phyloP scores from a whole-genome alignment of 306 rosid genomes.

The Cicer yamashitae region DNA sequence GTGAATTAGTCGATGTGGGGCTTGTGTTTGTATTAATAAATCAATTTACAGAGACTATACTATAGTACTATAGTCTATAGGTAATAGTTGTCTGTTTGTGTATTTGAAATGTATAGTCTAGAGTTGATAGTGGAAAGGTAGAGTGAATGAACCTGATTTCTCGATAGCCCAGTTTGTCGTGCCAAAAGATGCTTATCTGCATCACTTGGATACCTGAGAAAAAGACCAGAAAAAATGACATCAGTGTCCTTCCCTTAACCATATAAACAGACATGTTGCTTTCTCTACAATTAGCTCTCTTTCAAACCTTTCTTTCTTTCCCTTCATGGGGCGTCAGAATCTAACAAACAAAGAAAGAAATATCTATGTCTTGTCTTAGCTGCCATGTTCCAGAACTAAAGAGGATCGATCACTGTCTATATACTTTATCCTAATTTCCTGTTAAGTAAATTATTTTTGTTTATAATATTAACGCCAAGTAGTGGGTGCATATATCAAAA shows the following conservation, averaged over 20 bases:
- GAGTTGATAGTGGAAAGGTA: slow-evolving; percentile 31
- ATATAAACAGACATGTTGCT: slow-evolving; percentile 57
- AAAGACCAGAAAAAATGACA: slow-evolving; percentile 81
- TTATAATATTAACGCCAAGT: no score
- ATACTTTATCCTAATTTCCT: slow-evolving; percentile 14
- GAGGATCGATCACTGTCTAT: slow-evolving; percentile 25
- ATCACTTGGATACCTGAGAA: slow-evolving; percentile 97
- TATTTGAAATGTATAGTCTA: neutral
- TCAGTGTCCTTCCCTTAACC: slow-evolving; percentile 59
- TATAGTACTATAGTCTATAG: neutral
- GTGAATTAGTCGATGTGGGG: slow-evolving; percentile 40
- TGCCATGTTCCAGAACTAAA: slow-evolving; percentile 49
- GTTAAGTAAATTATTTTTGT: no score
- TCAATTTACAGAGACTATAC: neutral
- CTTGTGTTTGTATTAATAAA: slow-evolving; percentile 13
- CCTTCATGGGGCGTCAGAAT: slow-evolving; percentile 84
- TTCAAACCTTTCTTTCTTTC: slow-evolving; percentile 31
- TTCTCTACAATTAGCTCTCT: slow-evolving; percentile 51
- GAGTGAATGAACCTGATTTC: slow-evolving; percentile 79
- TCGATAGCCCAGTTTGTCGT: slow-evolving; percentile 87
- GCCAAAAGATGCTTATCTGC: slow-evolving; percentile 96
- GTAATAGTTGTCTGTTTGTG: slow-evolving; percentile 36
- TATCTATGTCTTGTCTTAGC: slow-evolving; percentile 47
- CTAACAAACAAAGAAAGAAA: slow-evolving; percentile 54
- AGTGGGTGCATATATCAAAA: no score